Base-by-base conservation (phyloP, 768 basidiomycete species). In the Calocybe indica region DNA sequence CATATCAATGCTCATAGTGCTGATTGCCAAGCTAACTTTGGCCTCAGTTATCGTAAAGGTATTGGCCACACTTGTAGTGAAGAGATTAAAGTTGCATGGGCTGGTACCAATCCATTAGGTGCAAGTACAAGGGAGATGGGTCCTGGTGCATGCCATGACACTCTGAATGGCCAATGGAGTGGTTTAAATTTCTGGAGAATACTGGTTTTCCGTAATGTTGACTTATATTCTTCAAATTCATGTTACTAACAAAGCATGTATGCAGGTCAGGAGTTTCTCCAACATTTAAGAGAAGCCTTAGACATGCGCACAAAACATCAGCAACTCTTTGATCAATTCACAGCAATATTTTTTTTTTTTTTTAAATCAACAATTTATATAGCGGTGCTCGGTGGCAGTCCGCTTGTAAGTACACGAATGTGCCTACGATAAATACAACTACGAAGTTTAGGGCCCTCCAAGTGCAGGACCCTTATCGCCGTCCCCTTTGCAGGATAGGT, bases 81-180 rank as follows among this genome's bases (percentile, higher is more conserved):
- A 41, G 67, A 57, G 0, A 56, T 69, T 0, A 73, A 77, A 40
- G 52, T 53, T 0, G 54, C 47, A 0, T 76, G 74, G 74, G 47
- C 68, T 0, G 53, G 53, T 6, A 54, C 62, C 7, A 71, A 72
- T 47, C 48, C 57, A 0, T 52, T 60, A 0, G 64, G 62, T 0
- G 46, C 58, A 0, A 69, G 66, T 50, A 65, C 63, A 1, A 50
- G 58, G 2, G 68, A 70, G 37, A 73, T 71, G 69, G 67, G 61
- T 0, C 62, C 65, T 0, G 68, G 64, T 0, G 52, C 59, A 1
- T 52, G 64, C 0, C 52, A 57, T 7, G 69, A 72, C 9, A 61
- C 64, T 0, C 37, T 75, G 6, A 65, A 75, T 43, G 66, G 73
- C 12, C 62, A 67, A 3, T 68, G 63, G 53, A 54, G 52, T 38